Evolutionary conservation across 805 yeast genomes (phyloP).

Genomic region (Teunomyces pallodes): DNA sequence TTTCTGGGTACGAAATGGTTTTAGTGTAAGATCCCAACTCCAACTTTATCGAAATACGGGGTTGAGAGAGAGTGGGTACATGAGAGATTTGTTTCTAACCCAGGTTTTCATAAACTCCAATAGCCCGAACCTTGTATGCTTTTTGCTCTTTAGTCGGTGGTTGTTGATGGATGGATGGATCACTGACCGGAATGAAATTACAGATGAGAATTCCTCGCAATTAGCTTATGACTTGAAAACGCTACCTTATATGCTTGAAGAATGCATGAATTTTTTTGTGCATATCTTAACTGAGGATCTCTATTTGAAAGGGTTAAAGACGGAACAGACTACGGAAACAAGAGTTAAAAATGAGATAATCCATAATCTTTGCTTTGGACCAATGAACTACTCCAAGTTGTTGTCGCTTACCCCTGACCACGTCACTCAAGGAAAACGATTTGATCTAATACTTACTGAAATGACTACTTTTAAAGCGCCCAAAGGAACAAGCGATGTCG

Average conservation of each 20-base stretch:
- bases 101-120: slow-evolving; percentile 58
- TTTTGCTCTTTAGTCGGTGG: slow-evolving; percentile 69
- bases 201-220: background rate
- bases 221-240: slow-evolving; percentile 45
- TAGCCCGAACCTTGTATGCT: slow-evolving; percentile 54
- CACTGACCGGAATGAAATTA: slow-evolving; percentile 34
- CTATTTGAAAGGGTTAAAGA: slow-evolving; percentile 49
- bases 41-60: slow-evolving; percentile 76
- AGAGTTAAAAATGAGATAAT: slow-evolving; percentile 69
- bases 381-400: slow-evolving; percentile 68
- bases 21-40: slow-evolving; percentile 72
- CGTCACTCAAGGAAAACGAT: slow-evolving; percentile 65
- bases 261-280: slow-evolving; percentile 66
- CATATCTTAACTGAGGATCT: slow-evolving; percentile 66
- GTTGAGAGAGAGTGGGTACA: slow-evolving; percentile 77
- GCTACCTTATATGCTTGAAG: slow-evolving; percentile 70
- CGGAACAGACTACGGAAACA: slow-evolving; percentile 46
- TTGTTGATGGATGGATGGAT: slow-evolving; percentile 43
- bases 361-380: slow-evolving; percentile 77
- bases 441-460: slow-evolving; percentile 50
- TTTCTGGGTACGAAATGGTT: slow-evolving; percentile 93
- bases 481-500: slow-evolving; percentile 32
- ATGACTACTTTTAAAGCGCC: slow-evolving; percentile 35
- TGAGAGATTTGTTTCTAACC: slow-evolving; percentile 70
- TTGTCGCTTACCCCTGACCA: slow-evolving; percentile 73